These are phyloP conservation scores for Ulmus americana DNA, from an alignment of 331 rosid genomes.

Conservation along the genomic window DNA sequence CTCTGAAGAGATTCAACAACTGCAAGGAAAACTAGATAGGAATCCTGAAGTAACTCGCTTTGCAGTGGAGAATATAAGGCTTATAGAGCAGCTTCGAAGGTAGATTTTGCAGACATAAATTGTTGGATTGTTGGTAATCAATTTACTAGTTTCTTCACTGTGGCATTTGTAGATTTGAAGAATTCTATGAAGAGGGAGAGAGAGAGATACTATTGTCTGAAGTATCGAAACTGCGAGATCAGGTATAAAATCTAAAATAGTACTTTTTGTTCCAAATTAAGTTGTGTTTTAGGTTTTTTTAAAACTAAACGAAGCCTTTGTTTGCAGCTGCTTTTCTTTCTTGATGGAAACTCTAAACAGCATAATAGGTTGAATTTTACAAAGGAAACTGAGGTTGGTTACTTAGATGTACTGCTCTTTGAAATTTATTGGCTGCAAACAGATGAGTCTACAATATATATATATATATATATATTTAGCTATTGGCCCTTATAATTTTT, in stretches of 20 bases:
- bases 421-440: neutral
- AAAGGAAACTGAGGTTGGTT: constrained; percentile 54
- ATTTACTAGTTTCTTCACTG: constrained; percentile 3
- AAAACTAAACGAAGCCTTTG: neutral
- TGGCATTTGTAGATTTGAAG: constrained; percentile 64
- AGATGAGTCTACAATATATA: neutral
- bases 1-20: constrained; percentile 71
- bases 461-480: neutral
- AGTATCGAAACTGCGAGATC: constrained; percentile 63
- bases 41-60: constrained; percentile 96
- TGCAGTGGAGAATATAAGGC: constrained; percentile 91
- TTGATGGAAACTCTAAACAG: constrained; percentile 46
- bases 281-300: constrained; percentile 20
- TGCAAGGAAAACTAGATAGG: constrained; percentile 68
- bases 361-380: constrained; percentile 30
- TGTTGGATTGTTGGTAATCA: constrained; percentile 3
- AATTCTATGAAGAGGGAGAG: constrained; percentile 92
- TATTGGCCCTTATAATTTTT: neutral
- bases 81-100: constrained; percentile 88
- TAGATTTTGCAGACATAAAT: constrained; percentile 19
- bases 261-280: constrained; percentile 9
- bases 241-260: constrained; percentile 40
- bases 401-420: neutral
- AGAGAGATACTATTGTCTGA: constrained; percentile 68
- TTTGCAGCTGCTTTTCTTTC: constrained; percentile 67